Conservation (phyloP, 192 early-diverging fungal genomes). For the Backusella circina region DNA sequence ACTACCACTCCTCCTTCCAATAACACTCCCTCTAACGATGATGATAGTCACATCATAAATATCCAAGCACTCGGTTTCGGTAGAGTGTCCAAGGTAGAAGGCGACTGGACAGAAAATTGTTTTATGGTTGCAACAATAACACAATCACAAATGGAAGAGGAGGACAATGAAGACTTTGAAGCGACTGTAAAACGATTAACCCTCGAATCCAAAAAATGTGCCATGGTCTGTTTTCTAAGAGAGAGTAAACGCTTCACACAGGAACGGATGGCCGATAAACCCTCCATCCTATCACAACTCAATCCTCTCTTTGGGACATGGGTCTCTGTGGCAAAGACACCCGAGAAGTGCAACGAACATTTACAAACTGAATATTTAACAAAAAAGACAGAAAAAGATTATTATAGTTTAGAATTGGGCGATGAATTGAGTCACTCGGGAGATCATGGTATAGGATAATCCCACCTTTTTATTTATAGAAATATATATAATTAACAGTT, state of each 20-base stretch:
- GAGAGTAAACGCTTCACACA: constrained; percentile 10
- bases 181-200: constrained; percentile 6
- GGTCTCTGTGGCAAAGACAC: constrained; percentile 23
- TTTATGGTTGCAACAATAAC: constrained; percentile 5
- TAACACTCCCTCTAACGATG: too few relatives aligned
- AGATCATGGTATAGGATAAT: constrained; percentile 20
- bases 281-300: neutral
- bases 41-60: too few relatives aligned
- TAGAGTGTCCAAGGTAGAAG: neutral
- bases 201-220: constrained; percentile 12
- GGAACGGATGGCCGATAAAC: neutral
- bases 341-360: constrained; percentile 23
- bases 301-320: constrained; percentile 36
- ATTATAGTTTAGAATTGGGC: constrained; percentile 33
- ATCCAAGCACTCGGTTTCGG: neutral
- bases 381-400: constrained; percentile 19
- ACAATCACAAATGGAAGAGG: neutral
- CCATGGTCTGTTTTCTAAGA: constrained; percentile 35
- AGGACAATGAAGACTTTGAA: neutral
- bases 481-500: too few relatives aligned
- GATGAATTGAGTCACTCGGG: constrained; percentile 22
- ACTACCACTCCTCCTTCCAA: neutral
- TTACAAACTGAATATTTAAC: neutral
- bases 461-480: neutral
- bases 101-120: constrained; percentile 30